These are phyloP conservation scores for Cyberlindnera xishuangbannaensis DNA, from an alignment of 805 yeast species.

Conservation along the genomic window DNA sequence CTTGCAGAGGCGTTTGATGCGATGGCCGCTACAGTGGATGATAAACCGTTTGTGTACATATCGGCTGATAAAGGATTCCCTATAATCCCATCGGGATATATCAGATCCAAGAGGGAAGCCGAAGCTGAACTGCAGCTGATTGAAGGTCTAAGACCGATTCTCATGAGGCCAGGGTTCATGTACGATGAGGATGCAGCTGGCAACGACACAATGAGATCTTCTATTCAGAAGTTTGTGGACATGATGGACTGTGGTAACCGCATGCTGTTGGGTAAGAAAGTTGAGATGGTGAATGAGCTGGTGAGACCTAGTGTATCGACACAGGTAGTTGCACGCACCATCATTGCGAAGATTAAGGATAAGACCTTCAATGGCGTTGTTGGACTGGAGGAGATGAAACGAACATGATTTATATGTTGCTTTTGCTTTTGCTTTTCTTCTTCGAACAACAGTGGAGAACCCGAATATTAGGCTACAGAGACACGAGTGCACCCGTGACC, in stretches of 20 bases:
- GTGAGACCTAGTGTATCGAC: slow-evolving; percentile 63
- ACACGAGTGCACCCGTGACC: no score
- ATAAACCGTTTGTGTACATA: slow-evolving; percentile 59
- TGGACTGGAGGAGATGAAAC: slow-evolving; percentile 43
- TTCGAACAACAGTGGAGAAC: no score
- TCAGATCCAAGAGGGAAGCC: slow-evolving; percentile 71
- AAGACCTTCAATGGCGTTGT: slow-evolving; percentile 51
- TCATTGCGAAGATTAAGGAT: slow-evolving; percentile 50
- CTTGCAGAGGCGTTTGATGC: slow-evolving; percentile 51
- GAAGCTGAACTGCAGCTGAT: slow-evolving; percentile 49
- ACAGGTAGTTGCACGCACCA: slow-evolving; percentile 57
- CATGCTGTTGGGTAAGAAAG: slow-evolving; percentile 32
- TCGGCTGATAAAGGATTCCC: slow-evolving; percentile 77
- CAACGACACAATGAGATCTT: slow-evolving; percentile 32
- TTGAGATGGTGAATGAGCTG: slow-evolving; percentile 37
- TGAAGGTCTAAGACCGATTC: slow-evolving; percentile 49
- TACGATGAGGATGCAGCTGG: slow-evolving; percentile 42
- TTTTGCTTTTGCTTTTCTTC: no score
- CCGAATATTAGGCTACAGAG: no score
- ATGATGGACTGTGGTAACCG: slow-evolving; percentile 40
- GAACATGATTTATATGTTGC: no score
- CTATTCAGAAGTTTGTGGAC: slow-evolving; percentile 38
- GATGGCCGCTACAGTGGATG: slow-evolving; percentile 10
- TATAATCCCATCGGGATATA: slow-evolving; percentile 62
- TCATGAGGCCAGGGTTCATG: slow-evolving; percentile 82